These are phyloP conservation scores for Sclerospora graminicola DNA, from an alignment of 352 stramenopile genomes.

Conservation along the genomic window DNA sequence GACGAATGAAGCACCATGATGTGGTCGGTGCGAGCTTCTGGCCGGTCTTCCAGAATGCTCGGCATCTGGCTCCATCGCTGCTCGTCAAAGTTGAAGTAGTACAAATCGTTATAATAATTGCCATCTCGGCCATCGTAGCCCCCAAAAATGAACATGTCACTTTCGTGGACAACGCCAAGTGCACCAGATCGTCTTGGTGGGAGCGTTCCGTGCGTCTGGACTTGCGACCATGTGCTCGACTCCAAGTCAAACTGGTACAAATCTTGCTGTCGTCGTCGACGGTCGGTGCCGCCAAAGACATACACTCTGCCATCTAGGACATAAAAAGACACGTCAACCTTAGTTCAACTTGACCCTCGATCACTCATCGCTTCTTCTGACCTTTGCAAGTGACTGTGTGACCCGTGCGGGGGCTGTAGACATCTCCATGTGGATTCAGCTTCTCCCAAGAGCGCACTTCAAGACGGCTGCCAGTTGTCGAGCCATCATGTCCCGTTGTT, in stretches of 20 bases:
- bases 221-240: constrained; percentile 58
- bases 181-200: constrained; percentile 67
- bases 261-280: constrained; percentile 69
- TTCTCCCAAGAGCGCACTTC: constrained; percentile 74
- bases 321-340: background rate
- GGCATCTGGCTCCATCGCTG: constrained; percentile 75
- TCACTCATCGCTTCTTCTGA: constrained; percentile 9
- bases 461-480: constrained; percentile 19
- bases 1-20: constrained; percentile 75
- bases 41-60: constrained; percentile 40
- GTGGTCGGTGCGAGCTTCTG: constrained; percentile 76
- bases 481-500: background rate
- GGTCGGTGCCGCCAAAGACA: constrained; percentile 82
- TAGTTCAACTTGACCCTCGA: constrained; percentile 8
- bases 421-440: constrained; percentile 58
- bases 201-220: constrained; percentile 50
- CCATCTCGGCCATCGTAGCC: constrained; percentile 84
- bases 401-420: constrained; percentile 76
- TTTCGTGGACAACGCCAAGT: constrained; percentile 67
- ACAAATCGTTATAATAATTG: constrained; percentile 87
- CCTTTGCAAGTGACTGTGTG: constrained; percentile 77
- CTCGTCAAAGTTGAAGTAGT: constrained; percentile 80
- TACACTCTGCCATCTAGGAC: constrained; percentile 53
- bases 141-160: constrained; percentile 85
- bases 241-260: constrained; percentile 72